Base-by-base conservation (phyloP, 129 eudicot genomes). In the Flaveria brownii region DNA sequence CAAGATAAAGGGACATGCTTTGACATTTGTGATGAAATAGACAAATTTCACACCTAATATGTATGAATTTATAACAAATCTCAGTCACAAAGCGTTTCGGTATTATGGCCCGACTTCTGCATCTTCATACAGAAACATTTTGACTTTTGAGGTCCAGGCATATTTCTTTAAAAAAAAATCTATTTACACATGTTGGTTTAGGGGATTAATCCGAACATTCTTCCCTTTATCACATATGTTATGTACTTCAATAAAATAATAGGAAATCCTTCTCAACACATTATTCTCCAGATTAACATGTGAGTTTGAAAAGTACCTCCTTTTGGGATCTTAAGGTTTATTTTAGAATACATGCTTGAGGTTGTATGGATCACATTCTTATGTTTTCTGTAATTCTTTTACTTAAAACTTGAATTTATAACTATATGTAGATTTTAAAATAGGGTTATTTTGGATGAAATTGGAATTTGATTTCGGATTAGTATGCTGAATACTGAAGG, bases 71-170 rank as follows among this genome's bases (percentile, higher is more conserved):
- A 9, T 9, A 49, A 12, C 16, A 49, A 49, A 49, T 49, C 16
- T 49, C 12, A 13, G 12, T 49, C 55, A 0, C 55, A 11, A 13
- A 49, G 14, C 2, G 55, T 49, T 3, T 49, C 55, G 14, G n/a
- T 49, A 9, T 49, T 49, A 49, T 14, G 11, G 17, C 59, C 59
- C 2, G 23, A 52, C 0, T 16, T 52, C 59, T 23, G 64, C 15
- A 57, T 57, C 64, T 62, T 25, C 43, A 62, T 12, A 33, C 4
- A 16, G 70, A 14, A 20, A 30, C 25, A 28, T 17, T 65, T 36
- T 65, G 71, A 66, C 15, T 39, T 39, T 66, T 66, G 7, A 7
- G 71, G 71, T 66, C n/a, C 71, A 65, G 39, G 39, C 49, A 17
- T 39, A 65, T 16, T 3, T 2, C 30, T 42, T 68, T 36, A 6